These are phyloP conservation scores for Wallacemonas sp. DNA, from an alignment of 208 protist genomes.

Conservation along the genomic window DNA sequence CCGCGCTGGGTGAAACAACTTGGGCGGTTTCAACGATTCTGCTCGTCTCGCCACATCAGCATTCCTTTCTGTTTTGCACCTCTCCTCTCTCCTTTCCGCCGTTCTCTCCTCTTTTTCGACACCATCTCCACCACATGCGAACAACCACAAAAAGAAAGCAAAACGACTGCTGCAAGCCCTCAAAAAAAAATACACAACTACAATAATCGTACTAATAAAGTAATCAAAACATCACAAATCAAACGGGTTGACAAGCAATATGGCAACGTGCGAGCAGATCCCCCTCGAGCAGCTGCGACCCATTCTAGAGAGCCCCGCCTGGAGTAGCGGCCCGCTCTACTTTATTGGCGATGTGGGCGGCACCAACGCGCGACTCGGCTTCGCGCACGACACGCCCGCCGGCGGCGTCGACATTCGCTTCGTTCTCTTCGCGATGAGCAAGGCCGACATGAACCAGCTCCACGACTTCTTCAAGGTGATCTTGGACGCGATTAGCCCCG, in stretches of 20 bases:
- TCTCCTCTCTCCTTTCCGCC: no score
- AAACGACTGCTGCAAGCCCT: not conserved
- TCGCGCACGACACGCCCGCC: conserved; percentile 21
- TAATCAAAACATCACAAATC: conserved; percentile 3
- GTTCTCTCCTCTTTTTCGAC: no score
- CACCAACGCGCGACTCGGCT: conserved; percentile 74
- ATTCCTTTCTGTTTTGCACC: no score
- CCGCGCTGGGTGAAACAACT: no score
- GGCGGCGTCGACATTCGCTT: conserved; percentile 36
- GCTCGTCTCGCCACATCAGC: no score
- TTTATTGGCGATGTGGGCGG: conserved; percentile 76
- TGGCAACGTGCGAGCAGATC: conserved; percentile 24
- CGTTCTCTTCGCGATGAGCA: conserved; percentile 52
- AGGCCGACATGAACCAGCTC: conserved; percentile 48
- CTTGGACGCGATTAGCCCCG: conserved; percentile 31
- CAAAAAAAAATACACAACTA: conserved; percentile 17
- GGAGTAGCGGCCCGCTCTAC: conserved; percentile 42
- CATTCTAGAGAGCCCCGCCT: conserved; percentile 29
- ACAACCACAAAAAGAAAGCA: not conserved
- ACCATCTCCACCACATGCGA: no score
- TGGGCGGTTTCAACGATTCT: no score
- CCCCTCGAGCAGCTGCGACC: conserved; percentile 35
- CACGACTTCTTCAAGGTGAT: conserved; percentile 48
- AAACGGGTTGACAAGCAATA: not conserved
- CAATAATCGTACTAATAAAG: conserved; percentile 6